phyloP scores from a whole-genome alignment of 2,329 filamentous ascomycete species.

The Penicillium hordei region DNA sequence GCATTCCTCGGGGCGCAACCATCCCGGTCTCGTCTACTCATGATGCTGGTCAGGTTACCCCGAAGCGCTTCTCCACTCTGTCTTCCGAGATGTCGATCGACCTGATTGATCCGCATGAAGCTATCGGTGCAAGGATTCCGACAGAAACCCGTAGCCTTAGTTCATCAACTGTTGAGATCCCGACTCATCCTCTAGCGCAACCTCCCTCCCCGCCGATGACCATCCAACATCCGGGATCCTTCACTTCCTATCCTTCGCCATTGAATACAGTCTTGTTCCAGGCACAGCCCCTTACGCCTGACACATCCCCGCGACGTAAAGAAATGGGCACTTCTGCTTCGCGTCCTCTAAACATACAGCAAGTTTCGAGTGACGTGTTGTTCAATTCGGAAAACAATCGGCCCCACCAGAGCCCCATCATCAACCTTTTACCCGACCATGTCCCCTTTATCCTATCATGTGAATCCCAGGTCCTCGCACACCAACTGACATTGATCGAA shows the following conservation, averaged over 20 bases:
- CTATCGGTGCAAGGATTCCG: conserved; percentile 33
- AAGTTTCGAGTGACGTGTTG: conserved; percentile 36
- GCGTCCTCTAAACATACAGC: conserved; percentile 27
- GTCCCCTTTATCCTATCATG: conserved; percentile 64
- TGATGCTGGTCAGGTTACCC: conserved; percentile 43
- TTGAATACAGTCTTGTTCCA: conserved; percentile 36
- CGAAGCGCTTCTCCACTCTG: conserved; percentile 55
- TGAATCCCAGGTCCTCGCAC: conserved; percentile 59
- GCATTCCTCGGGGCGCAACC: conserved; percentile 47
- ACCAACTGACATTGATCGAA: conserved; percentile 65
- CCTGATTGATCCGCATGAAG: conserved; percentile 45
- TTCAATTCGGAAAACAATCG: conserved; percentile 34
- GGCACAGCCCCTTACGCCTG: conserved; percentile 43
- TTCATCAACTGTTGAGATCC: conserved; percentile 43
- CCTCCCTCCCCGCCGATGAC: conserved; percentile 50
- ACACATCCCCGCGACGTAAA: conserved; percentile 41
- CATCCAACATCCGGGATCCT: conserved; percentile 39
- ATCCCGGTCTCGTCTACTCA: conserved; percentile 33
- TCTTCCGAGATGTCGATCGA: conserved; percentile 55
- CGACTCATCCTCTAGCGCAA: conserved; percentile 47
- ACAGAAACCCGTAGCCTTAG: conserved; percentile 35
- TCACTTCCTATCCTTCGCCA: conserved; percentile 34
- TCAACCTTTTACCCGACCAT: conserved; percentile 42
- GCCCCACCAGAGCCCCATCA: conserved; percentile 12
- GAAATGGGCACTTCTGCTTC: conserved; percentile 15